These are phyloP conservation scores for Paramecium caudatum DNA, from an alignment of 73 alveolate genomes.

Conservation along the genomic window DNA sequence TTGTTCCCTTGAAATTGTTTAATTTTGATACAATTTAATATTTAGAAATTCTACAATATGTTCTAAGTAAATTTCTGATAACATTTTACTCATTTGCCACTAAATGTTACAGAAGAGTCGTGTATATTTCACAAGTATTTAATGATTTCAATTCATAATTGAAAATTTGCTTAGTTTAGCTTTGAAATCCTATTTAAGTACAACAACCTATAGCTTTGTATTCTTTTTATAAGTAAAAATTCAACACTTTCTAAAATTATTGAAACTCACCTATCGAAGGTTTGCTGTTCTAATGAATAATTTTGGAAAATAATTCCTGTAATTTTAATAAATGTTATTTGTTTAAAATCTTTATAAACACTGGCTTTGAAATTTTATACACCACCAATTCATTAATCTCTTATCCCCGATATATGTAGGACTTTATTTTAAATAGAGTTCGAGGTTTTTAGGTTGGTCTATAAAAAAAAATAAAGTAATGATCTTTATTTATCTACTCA, in stretches of 20 bases:
- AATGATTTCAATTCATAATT: conserved; percentile 1
- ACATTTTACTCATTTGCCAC: neutral
- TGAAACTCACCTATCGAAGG: conserved; percentile 33
- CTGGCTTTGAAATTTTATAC: conserved; percentile 27
- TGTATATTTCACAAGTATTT: neutral
- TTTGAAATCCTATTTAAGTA: conserved; percentile 9
- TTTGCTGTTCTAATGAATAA: neutral
- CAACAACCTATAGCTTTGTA: conserved; percentile 11
- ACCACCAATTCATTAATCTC: neutral
- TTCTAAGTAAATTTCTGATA: conserved; percentile 31
- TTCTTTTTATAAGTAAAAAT: neutral
- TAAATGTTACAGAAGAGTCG: neutral
- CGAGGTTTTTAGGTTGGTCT: neutral
- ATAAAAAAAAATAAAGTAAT: conserved; percentile 6
- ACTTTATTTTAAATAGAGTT: conserved; percentile 11
- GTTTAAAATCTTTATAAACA: neutral
- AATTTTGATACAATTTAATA: neutral
- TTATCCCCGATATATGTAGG: neutral
- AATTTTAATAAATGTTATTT: neutral
- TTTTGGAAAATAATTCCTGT: neutral
- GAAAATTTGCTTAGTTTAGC: conserved; percentile 20
- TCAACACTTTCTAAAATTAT: conserved; percentile 8
- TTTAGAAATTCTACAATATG: conserved; percentile 5
- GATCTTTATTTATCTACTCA: conserved; percentile 38
- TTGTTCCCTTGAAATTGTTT: neutral